Evolutionary conservation across 1,284 basidiomycete species (phyloP).

Genomic region (Ganoderma lingzhi): DNA sequence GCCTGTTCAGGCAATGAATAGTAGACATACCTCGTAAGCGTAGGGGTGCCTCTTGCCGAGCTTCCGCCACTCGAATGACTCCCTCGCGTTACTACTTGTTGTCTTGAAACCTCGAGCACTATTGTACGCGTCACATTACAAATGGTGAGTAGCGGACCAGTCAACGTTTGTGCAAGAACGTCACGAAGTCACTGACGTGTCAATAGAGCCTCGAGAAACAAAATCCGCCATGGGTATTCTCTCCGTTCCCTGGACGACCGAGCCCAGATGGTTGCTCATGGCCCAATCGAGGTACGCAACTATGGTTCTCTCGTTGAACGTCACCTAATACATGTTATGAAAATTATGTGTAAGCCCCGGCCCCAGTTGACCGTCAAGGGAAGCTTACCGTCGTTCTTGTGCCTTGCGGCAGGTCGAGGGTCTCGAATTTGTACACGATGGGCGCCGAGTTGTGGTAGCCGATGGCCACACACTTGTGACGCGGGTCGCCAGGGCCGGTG

Average conservation of each 20-base stretch:
- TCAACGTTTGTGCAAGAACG: not conserved
- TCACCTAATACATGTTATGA: conserved; percentile 37
- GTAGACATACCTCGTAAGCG: conserved; percentile 63
- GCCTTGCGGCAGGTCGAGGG: conserved; percentile 40
- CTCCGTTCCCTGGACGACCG: conserved; percentile 60
- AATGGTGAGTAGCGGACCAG: not conserved
- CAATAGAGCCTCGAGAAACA: conserved; percentile 56
- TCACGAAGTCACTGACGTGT: conserved; percentile 50
- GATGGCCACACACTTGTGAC: conserved; percentile 69
- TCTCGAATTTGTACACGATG: conserved; percentile 73
- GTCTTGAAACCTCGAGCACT: conserved; percentile 66
- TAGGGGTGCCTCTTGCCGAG: conserved; percentile 48
- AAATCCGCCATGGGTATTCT: conserved; percentile 69
- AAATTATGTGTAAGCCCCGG: not conserved
- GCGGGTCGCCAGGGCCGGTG: conserved; percentile 71
- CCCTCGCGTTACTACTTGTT: conserved; percentile 45
- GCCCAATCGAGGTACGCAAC: conserved; percentile 73
- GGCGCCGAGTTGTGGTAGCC: conserved; percentile 61
- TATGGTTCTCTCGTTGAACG: conserved; percentile 55
- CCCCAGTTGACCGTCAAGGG: not conserved
- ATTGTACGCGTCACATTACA: conserved; percentile 35
- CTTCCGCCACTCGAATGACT: conserved; percentile 69
- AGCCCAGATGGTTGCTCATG: conserved; percentile 61
- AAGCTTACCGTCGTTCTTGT: conserved; percentile 31
- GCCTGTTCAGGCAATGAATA: not conserved